Evolutionary conservation across 2,329 filamentous ascomycete species (phyloP), one percentile per base, ranked within the genome.

Genomic region (Capronia americana): DNA sequence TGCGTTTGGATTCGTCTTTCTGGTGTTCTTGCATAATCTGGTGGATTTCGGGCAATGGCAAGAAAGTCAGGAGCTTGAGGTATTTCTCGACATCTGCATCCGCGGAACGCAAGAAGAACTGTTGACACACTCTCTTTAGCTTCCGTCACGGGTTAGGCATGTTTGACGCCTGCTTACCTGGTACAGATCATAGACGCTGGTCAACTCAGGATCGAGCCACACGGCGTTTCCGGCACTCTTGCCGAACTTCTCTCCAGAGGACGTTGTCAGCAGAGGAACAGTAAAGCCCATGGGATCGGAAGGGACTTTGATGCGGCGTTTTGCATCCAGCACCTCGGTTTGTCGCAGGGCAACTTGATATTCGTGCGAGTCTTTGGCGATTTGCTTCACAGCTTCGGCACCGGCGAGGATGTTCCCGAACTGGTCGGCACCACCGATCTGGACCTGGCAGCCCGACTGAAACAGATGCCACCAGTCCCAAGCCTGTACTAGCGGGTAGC

Each of bases 391-490:
- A 2, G 91, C 87, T 67, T 97, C 92, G 75, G 95, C 90, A 57
- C 95, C 95, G 12, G 93, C 89, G 30, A 96, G 86, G 70, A 99
- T 98, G 79, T 99, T 99, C 69, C 95, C 95, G 76, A 90, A 98
- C 80, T 99, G 95, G 76, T 99, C 95, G 6, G 93, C 93, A 46
- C 95, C 95, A 65, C 95, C 95, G 60, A 99, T 92, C 79, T 99
- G 93, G 76, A 98, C 86, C 75, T 93, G 90, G 10, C 93, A 84
- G 56, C 85, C 84, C 59, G 84, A 85, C 26, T 86, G 84, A 79
- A 91, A 96, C 80, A 98, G 85, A 72, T 91, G 85, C 92, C 92
- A 98, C 87, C 93, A 99, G 77, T 99, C 95, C 90, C 93, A 98
- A 24, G 90, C 93, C 77, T 99, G 95, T 73, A 98, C 87, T 17